Base-by-base conservation (phyloP, 257 asterid genomes). In the Solanum dulcamara region DNA sequence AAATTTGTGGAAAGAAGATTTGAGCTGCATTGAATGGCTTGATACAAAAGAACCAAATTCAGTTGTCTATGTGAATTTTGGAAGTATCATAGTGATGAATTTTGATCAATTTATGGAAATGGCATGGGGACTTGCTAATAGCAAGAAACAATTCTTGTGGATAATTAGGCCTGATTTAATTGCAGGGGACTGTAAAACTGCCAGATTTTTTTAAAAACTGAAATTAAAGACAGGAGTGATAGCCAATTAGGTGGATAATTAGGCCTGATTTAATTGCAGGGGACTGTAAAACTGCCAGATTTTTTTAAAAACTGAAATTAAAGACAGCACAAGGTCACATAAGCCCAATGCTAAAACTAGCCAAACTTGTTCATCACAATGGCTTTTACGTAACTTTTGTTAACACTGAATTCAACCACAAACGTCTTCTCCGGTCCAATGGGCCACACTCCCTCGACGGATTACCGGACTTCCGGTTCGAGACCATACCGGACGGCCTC, bases 321-420 rank as follows among this genome's bases (percentile, higher is more conserved):
- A 68, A 68, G 46, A 33, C 85, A 40, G 77, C 85, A 38, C 80
- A 83, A 42, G 85, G 85, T 28, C 85, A 83, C 50, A 60, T 83
- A 15, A 59, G 46, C 26, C 85, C 85, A 42, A 83, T 83, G 85
- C 75, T 83, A 3, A 44, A 62, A 83, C 37, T 83, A 35, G 85
- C 85, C 24, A 83, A 62, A 42, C 32, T 83, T 30, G 5, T 83
- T 60, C 79, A 62, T 57, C 32, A 64, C 42, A 33, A 60, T 22
- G 85, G 85, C 22, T 60, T 62, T 64, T 71, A 62, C 38, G 17
- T 62, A 24, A 83, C 77, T 7, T 79, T 79, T 33, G 66, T 79
- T 33, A 79, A 79, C 44, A 67, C 75, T 32, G 75, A 67, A 32
- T 67, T 67, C 38, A 67, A 67, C 75, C 75, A 67, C 75, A 35